phyloP scores from a whole-genome alignment of 108 stramenopile genomes.

The Skeletonema grethae region DNA sequence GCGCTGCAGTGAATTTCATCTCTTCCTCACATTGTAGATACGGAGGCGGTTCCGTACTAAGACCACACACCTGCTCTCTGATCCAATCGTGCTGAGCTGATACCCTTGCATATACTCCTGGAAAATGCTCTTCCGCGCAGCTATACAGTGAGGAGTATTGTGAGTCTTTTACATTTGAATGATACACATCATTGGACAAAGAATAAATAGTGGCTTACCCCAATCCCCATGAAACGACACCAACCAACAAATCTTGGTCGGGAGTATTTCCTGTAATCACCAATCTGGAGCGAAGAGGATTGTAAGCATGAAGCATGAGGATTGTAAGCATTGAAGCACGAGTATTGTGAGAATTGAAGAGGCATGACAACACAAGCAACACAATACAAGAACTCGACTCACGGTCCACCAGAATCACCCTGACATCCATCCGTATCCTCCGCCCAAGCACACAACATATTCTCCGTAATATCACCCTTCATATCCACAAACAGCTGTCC shows the following conservation, averaged over 20 bases:
- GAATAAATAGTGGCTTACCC: background rate
- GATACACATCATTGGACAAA: background rate
- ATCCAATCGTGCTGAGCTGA: conserved; percentile 58
- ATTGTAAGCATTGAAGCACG: too few relatives aligned
- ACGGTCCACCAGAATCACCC: conserved; percentile 28
- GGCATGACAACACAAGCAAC: too few relatives aligned
- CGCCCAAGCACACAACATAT: conserved; percentile 44
- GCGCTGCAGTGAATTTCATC: background rate
- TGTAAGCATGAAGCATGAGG: background rate
- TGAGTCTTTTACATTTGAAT: background rate
- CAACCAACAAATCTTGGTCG: conserved; percentile 41
- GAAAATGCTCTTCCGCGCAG: conserved; percentile 37
- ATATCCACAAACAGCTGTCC: conserved; percentile 12
- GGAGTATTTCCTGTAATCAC: conserved; percentile 26
- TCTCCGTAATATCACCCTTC: conserved; percentile 23
- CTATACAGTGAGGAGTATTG: background rate
- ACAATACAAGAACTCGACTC: too few relatives aligned
- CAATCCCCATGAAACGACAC: conserved; percentile 47
- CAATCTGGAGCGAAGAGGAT: conserved; percentile 1
- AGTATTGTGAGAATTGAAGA: too few relatives aligned
- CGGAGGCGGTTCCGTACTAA: conserved; percentile 51
- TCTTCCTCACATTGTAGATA: conserved; percentile 40
- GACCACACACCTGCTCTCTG: conserved; percentile 43
- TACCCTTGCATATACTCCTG: conserved; percentile 61
- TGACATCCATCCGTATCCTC: conserved; percentile 24